Evolutionary conservation across 768 basidiomycete genomes (phyloP).

Genomic region (Xerocomus potaroensis): DNA sequence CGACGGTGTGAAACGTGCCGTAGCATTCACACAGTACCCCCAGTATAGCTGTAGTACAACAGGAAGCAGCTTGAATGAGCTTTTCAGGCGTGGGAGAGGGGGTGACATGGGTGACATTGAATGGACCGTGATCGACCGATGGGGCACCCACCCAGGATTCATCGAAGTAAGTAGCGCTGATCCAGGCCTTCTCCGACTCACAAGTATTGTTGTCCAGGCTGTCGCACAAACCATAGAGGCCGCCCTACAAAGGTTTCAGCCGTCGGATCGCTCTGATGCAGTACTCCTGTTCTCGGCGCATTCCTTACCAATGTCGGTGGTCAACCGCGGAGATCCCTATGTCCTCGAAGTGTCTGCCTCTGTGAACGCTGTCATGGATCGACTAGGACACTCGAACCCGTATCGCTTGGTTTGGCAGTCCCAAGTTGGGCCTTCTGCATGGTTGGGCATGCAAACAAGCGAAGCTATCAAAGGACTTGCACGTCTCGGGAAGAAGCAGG

Average conservation of each 20-base stretch:
- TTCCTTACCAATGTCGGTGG: slow-evolving; percentile 95
- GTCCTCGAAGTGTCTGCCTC: slow-evolving; percentile 92
- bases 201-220: slow-evolving; percentile 48
- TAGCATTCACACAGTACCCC: slow-evolving; percentile 98
- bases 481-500: slow-evolving; percentile 69
- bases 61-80: slow-evolving; percentile 93
- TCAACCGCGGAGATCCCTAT: slow-evolving; percentile 98
- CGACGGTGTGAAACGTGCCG: slow-evolving; percentile 87
- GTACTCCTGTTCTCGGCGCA: slow-evolving; percentile 96
- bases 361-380: slow-evolving; percentile 90
- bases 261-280: slow-evolving; percentile 62
- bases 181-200: background rate
- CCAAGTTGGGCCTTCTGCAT: slow-evolving; percentile 93
- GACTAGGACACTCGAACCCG: slow-evolving; percentile 74
- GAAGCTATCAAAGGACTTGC: slow-evolving; percentile 88
- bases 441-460: slow-evolving; percentile 97
- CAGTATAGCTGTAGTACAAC: slow-evolving; percentile 99
- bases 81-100: slow-evolving; percentile 62
- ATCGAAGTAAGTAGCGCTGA: slow-evolving; percentile 67
- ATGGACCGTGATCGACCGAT: slow-evolving; percentile 98
- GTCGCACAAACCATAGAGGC: slow-evolving; percentile 85
- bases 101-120: slow-evolving; percentile 67
- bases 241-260: slow-evolving; percentile 75
- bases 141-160: slow-evolving; percentile 94
- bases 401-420: slow-evolving; percentile 97